Percentiles rank a stretch among this genome's conserved stretches.
Evolutionary conservation across 2,329 filamentous ascomycete genomes (phyloP).

Genomic region (Exophiala bonariae): DNA sequence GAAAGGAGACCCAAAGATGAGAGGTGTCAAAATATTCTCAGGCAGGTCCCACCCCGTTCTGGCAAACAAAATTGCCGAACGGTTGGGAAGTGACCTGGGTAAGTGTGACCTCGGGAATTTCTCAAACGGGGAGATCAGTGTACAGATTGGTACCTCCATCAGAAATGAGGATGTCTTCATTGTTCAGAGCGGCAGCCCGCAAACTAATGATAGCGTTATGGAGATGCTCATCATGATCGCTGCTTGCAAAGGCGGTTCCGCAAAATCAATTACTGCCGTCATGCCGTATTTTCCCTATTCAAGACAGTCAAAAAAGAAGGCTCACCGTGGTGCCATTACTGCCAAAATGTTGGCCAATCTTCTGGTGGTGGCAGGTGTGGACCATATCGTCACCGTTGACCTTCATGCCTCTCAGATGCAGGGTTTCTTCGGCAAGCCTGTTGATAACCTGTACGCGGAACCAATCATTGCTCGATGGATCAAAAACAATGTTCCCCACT

Average conservation of each 20-base stretch:
- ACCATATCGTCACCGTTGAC: constrained; percentile 97
- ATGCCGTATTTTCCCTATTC: constrained; percentile 79
- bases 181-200: constrained; percentile 91
- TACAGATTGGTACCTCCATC: constrained; percentile 69
- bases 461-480: constrained; percentile 96
- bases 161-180: constrained; percentile 99
- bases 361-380: constrained; percentile 87
- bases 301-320: constrained; percentile 98
- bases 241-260: constrained; percentile 95
- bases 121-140: constrained; percentile 69
- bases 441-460: constrained; percentile 96
- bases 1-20: constrained; percentile 48
- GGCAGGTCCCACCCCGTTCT: constrained; percentile 65
- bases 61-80: constrained; percentile 65
- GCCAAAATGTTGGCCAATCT: constrained; percentile 97
- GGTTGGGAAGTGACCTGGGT: constrained; percentile 60
- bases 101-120: constrained; percentile 66
- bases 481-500: constrained; percentile 74
- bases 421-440: constrained; percentile 96
- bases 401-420: constrained; percentile 98
- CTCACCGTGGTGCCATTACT: constrained; percentile 91
- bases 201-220: constrained; percentile 99
- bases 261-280: constrained; percentile 49
- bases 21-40: constrained; percentile 67
- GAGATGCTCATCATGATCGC: constrained; percentile 99